phyloP scores from a whole-genome alignment of 768 basidiomycete species.

The Lentinula edodes region DNA sequence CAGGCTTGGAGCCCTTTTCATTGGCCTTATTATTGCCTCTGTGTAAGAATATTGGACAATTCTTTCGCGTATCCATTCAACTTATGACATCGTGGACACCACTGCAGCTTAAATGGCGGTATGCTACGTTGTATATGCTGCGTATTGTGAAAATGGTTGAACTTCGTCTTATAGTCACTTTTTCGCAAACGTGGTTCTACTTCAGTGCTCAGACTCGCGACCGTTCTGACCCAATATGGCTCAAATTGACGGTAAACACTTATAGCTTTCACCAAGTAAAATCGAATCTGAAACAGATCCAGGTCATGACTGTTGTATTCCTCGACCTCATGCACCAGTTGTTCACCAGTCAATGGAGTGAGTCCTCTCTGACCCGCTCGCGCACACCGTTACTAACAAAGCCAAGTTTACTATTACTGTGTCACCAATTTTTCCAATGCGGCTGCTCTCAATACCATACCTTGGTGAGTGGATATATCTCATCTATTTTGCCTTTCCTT shows the following conservation, averaged over 20 bases:
- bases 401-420: constrained; percentile 1
- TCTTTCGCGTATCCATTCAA: not conserved
- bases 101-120: constrained; percentile 1
- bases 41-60: not conserved
- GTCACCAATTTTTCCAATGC: not conserved
- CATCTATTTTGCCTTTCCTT: not conserved
- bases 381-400: not conserved
- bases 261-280: not conserved
- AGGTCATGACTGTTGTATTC: not conserved
- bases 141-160: not conserved
- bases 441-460: not conserved
- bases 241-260: not conserved
- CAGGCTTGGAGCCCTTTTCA: constrained; percentile 5
- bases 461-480: not conserved
- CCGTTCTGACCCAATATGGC: not conserved
- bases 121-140: not conserved
- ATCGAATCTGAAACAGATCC: not conserved
- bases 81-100: not conserved
- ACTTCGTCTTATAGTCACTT: not conserved
- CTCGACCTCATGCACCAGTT: not conserved
- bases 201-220: constrained; percentile 1
- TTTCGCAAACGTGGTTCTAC: constrained; percentile 5
- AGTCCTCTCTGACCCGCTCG: not conserved
- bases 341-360: constrained; percentile 1
- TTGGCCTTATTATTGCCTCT: constrained; percentile 3